Conservation (phyloP, 768 basidiomycete species). For the Phaeotremella fagi region DNA sequence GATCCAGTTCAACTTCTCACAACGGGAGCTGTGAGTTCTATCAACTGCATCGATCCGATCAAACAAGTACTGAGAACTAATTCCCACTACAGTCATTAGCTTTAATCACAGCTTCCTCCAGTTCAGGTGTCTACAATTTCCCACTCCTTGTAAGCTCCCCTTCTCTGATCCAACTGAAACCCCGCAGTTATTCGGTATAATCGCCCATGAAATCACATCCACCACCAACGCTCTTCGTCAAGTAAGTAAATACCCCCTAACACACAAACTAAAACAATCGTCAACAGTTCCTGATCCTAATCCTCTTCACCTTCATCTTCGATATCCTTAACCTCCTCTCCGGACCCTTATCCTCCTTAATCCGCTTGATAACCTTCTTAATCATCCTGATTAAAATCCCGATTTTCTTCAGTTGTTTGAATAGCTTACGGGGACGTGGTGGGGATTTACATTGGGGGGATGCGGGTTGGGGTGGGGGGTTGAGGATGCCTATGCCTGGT, state of each 20-base stretch:
- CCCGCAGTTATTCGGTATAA: conserved; percentile 33
- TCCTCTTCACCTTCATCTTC: conserved; percentile 27
- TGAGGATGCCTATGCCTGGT: too few species aligned
- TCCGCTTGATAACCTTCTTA: conserved; percentile 21
- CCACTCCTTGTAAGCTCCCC: conserved; percentile 28
- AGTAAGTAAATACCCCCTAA: conserved; percentile 1
- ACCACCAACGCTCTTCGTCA: conserved; percentile 22
- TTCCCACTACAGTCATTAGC: conserved; percentile 11
- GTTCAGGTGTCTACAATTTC: conserved; percentile 32
- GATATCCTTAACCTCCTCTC: conserved; percentile 30
- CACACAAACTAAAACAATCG: background rate
- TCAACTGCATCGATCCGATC: too few species aligned
- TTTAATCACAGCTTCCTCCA: conserved; percentile 15
- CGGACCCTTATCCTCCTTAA: conserved; percentile 10
- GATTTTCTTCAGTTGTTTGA: conserved; percentile 26
- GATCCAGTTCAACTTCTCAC: conserved; percentile 30
- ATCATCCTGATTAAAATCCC: conserved; percentile 28
- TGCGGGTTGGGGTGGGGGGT: background rate
- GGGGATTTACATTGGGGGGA: conserved; percentile 20
- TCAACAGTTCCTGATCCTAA: conserved; percentile 28
- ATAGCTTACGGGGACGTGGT: conserved; percentile 19
- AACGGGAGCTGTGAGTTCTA: conserved; percentile 12
- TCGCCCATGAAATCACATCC: conserved; percentile 32
- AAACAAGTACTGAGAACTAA: too few species aligned
- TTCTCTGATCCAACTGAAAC: background rate